Evolutionary conservation across 2,329 filamentous ascomycete species (phyloP), one percentile per base, ranked within the genome.

Genomic region (Calonectria pauciramosa): DNA sequence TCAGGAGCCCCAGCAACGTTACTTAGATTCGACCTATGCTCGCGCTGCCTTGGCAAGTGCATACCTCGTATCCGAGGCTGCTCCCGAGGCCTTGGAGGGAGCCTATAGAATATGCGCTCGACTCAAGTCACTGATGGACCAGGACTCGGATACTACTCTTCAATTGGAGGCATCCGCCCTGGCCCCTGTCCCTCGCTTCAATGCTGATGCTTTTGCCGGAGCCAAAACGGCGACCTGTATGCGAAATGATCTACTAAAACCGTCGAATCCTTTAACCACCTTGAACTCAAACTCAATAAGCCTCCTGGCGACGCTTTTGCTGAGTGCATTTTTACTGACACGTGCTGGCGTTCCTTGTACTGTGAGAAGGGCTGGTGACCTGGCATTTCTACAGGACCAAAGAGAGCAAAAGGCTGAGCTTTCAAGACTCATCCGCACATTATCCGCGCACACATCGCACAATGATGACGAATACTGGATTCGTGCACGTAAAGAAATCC

Each of bases 21-120:
- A 91, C 75, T 86, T 96, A 6, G 89, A 93, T 78, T 85, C 87
- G 47, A 89, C 90, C 63, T 96, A 95, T 82, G 92, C 92, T 52
- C 92, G 93, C 72, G 90, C 93, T 56, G 91, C 91, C 2, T 86
- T 96, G 76, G 93, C 93, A 11, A 90, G 90, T 71, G 91, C 93
- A 34, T 96, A 95, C 82, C 86, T 92, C 41, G 87, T 94, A n/a
- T 87, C 92, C 6, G 91, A 91, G 63, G 87, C 90, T 36, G 90
- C 90, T 0, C 76, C 88, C 3, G 90, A 92, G 13, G 91, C 91
- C 2, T 83, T 96, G 18, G 85, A 87, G 28, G 90, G 89, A 1
- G 90, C 93, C 13, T 91, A 94, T 80, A 86, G 84, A 36, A 90
- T 95, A 67, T 85, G 93, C 54, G 86, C 86, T 49, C 91, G 92